Conservation (phyloP, 2,329 filamentous ascomycete species). For the Diplodia seriata region DNA sequence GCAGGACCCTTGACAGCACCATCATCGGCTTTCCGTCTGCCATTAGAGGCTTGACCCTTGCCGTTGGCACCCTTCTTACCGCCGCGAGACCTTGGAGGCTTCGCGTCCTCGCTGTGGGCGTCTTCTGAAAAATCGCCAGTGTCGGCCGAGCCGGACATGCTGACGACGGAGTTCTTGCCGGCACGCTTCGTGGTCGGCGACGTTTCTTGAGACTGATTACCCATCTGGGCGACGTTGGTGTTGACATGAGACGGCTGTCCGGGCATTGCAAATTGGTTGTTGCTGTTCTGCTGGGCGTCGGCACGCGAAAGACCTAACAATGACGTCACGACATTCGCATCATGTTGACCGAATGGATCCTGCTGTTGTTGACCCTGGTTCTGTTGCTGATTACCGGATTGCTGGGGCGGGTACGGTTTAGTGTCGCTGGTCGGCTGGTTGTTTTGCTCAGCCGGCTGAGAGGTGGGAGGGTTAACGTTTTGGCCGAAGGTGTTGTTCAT, state of each 20-base stretch:
- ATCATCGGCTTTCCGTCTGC: slow-evolving; percentile 79
- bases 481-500: slow-evolving; percentile 49
- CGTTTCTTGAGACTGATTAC: slow-evolving; percentile 52
- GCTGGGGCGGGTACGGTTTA: slow-evolving; percentile 38
- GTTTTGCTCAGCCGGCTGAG: slow-evolving; percentile 52
- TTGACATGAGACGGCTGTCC: slow-evolving; percentile 47
- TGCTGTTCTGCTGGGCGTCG: slow-evolving; percentile 47
- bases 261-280: slow-evolving; percentile 59
- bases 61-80: slow-evolving; percentile 45
- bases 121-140: slow-evolving; percentile 76
- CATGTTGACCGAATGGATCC: slow-evolving; percentile 83
- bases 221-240: slow-evolving; percentile 55
- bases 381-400: slow-evolving; percentile 53
- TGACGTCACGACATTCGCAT: slow-evolving; percentile 64
- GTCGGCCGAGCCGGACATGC: slow-evolving; percentile 60
- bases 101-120: slow-evolving; percentile 67
- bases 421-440: slow-evolving; percentile 61
- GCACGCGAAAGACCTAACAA: slow-evolving; percentile 31
- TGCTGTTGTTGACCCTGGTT: slow-evolving; percentile 48
- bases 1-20: slow-evolving; percentile 67
- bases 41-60: slow-evolving; percentile 44
- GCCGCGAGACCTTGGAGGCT: slow-evolving; percentile 62
- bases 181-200: slow-evolving; percentile 54
- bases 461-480: slow-evolving; percentile 51
- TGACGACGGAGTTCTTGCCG: slow-evolving; percentile 61